Base-by-base conservation (phyloP, 2,329 filamentous ascomycete genomes). In the Aspergillus intermedius region DNA sequence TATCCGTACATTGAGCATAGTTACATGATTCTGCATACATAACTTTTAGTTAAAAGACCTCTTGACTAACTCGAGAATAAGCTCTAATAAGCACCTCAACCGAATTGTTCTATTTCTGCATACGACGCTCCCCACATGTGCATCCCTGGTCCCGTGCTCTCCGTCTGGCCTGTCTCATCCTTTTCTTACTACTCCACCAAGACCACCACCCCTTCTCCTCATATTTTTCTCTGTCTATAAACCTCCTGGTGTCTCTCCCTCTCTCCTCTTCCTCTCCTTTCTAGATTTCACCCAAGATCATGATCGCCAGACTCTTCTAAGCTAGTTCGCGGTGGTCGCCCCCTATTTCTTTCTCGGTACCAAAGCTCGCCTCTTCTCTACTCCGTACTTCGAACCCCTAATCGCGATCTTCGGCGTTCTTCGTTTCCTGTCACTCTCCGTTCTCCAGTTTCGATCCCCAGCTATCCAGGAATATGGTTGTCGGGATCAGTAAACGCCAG, bases 401-500 rank as follows among this genome's bases (percentile, higher is more conserved):
- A 34, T 28, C 30, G 9, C 28, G 28, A 45, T 15, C 12, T 17
- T 17, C 15, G 25, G 12, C n/a, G 12, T 30, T 28, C 30, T 17
- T 21, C 19, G 25, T 34, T 25, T 19, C 12, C 28, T 19, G 13
- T 12, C 12, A 12, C 19, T 45, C 25, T 35, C 5, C 21, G 5
- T 5, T 19, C 17, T 3, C 22, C n/a, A 42, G n/a, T 42, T 19
- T 42, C 6, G 35, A 30, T 12, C 25, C 10, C 25, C 25, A 30
- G 10, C 3, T 35, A 44, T 17, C 48, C 35, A 53, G 51, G 53
- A 62, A 39, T 49, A 93, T 91, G 87, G 80, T 87, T 49, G 78
- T 80, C 48, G 77, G 82, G 41, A 77, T 94, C 68, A 95, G 85
- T 77, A 98, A 97, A 80, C 89, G 93, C 73, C 89, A 96, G 75